Base-by-base conservation (phyloP, 352 stramenopile species). In the Globisporangium camurandrum region DNA sequence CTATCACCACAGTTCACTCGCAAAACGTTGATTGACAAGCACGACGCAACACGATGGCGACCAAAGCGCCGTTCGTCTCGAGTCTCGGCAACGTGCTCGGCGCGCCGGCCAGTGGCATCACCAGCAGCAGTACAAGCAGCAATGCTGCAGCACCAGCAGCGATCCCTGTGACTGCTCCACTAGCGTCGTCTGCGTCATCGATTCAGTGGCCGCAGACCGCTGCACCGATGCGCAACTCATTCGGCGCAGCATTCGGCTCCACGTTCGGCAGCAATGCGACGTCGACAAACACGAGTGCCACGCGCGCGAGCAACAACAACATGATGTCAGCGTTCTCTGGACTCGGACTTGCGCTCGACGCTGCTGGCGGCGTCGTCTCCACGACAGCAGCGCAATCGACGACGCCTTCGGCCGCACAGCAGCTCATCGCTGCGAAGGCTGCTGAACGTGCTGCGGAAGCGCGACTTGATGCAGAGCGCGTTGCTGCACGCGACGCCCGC, bases 301-400 rank as follows among this genome's bases (percentile, higher is more conserved):
- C 46, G n/a, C n/a, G n/a, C n/a, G n/a, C n/a, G 1, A 42, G n/a
- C 44, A 44, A 46, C 14, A 46, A 23, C 27, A 46, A 28, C 24
- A 82, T 88, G 69, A 65, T 75, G 61, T 71, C 71, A 0, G 60
- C 77, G 24, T 84, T 88, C 41, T 82, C 67, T 1, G 66, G 55
- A 11, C 66, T 88, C 11, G 72, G 72, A 20, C 62, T 88, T 49
- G 62, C 59, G 31, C 58, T 85, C 14, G 59, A 75, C 31, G 56
- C 46, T 2, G 63, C 50, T 26, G 57, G 65, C 7, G 47, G 49
- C 0, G 54, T 64, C 26, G 54, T 68, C 10, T n/a, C n/a, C n/a
- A n/a, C n/a, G n/a, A 46, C 57, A 0, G 38, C 49, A 2, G 24
- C 40, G n/a, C 23, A 22, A 20, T 20, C 39, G 19, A 12, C 17